These are phyloP conservation scores for Ogataea nakhonphanomensis DNA, from an alignment of 805 yeast genomes.

Conservation along the genomic window DNA sequence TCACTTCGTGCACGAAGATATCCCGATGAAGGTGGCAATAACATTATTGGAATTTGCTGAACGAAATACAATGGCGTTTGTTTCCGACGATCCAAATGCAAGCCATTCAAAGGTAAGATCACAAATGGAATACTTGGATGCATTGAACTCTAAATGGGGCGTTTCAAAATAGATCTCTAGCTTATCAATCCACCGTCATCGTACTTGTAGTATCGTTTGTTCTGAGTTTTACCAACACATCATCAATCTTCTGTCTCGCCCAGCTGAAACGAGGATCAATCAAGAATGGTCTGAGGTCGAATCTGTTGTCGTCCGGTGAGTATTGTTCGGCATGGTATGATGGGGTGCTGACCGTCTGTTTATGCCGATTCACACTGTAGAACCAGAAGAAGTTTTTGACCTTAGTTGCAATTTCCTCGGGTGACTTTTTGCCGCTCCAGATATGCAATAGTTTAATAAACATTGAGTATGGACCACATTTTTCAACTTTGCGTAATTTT, in stretches of 20 bases:
- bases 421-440: conserved; percentile 84
- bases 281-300: conserved; percentile 93
- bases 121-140: conserved; percentile 28
- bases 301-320: conserved; percentile 96
- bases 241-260: conserved; percentile 87
- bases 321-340: conserved; percentile 97
- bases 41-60: conserved; percentile 49
- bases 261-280: conserved; percentile 86
- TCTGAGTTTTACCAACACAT: conserved; percentile 59
- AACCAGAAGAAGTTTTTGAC: conserved; percentile 90
- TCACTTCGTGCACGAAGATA: conserved; percentile 94
- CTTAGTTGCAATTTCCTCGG: conserved; percentile 84
- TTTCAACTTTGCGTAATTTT: conserved; percentile 81
- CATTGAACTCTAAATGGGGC: conserved; percentile 34
- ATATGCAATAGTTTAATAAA: conserved; percentile 84
- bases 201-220: conserved; percentile 35
- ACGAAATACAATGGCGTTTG: conserved; percentile 29
- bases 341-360: conserved; percentile 97
- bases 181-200: conserved; percentile 43
- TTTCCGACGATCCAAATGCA: background rate
- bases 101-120: conserved; percentile 23
- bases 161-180: conserved; percentile 22
- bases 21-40: conserved; percentile 62
- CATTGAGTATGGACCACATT: conserved; percentile 96
- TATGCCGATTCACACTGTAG: conserved; percentile 94